Evolutionary conservation across 176 grass and related monocot species (phyloP).

Genomic region (Avena insularis): DNA sequence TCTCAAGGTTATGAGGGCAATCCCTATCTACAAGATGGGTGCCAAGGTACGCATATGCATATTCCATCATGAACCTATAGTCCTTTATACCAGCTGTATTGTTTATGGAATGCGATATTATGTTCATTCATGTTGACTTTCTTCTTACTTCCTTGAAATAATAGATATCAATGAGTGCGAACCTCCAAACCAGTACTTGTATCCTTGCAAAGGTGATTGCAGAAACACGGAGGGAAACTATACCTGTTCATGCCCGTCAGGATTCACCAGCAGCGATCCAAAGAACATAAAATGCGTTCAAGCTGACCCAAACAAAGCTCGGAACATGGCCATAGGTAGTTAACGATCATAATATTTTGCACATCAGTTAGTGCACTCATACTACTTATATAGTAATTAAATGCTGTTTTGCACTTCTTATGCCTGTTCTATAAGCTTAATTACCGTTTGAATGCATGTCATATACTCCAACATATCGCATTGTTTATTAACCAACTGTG

Average conservation of each 20-base stretch:
- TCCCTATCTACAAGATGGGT: slow-evolving; percentile 16
- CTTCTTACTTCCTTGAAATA: neutral
- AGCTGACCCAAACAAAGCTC: neutral
- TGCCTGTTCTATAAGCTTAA: neutral
- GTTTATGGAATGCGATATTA: neutral
- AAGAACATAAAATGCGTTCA: neutral
- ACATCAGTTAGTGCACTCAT: neutral
- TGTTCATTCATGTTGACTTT: neutral
- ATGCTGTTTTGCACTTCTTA: neutral
- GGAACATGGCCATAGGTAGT: slow-evolving; percentile 9
- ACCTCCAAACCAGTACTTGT: neutral
- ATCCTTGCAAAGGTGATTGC: slow-evolving; percentile 14
- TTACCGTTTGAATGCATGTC: neutral
- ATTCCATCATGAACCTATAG: neutral
- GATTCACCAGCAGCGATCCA: neutral
- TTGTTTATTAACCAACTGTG: neutral
- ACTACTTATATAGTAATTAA: neutral
- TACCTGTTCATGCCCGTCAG: neutral
- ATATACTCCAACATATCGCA: neutral
- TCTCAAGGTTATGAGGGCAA: slow-evolving; percentile 11
- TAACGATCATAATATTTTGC: neutral
- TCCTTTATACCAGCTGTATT: neutral
- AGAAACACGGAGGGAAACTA: slow-evolving; percentile 1
- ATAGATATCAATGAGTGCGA: slow-evolving; percentile 12
- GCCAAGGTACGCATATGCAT: neutral